These are phyloP conservation scores for Populus tomentosa DNA, from an alignment of 441 rosid genomes.

Conservation along the genomic window DNA sequence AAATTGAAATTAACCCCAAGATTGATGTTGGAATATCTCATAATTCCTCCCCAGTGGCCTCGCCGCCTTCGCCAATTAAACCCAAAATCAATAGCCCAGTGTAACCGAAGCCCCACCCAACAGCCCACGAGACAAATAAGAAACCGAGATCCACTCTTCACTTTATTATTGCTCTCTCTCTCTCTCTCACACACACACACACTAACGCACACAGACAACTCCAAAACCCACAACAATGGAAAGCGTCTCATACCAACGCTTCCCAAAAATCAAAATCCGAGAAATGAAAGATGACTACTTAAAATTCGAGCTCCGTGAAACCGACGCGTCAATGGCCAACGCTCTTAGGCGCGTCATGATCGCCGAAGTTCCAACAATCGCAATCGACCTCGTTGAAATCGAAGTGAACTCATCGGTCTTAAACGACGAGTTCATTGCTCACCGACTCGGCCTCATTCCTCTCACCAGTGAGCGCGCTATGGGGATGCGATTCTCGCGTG, in stretches of 20 bases:
- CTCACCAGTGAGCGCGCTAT: slow-evolving; percentile 85
- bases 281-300: slow-evolving; percentile 73
- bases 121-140: too few species aligned
- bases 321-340: slow-evolving; percentile 88
- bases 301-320: slow-evolving; percentile 91
- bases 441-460: slow-evolving; percentile 88
- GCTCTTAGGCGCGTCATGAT: slow-evolving; percentile 98
- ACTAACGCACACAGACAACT: background rate
- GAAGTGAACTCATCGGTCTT: slow-evolving; percentile 90
- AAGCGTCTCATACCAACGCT: slow-evolving; percentile 75
- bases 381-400: slow-evolving; percentile 94
- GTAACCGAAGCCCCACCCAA: too few species aligned
- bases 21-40: background rate
- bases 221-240: slow-evolving; percentile 37
- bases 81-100: too few species aligned
- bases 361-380: slow-evolving; percentile 88
- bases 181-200: too few species aligned
- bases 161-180: background rate
- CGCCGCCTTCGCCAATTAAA: too few species aligned
- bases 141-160: too few species aligned
- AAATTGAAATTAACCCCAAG: too few species aligned
- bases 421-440: slow-evolving; percentile 95
- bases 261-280: slow-evolving; percentile 74
- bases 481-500: slow-evolving; percentile 93
- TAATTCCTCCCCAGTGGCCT: too few species aligned